Percentiles rank a stretch among this genome's conserved stretches.
These are phyloP conservation scores for Penicillium sp. DNA, from an alignment of 2,329 filamentous ascomycete genomes.

Conservation along the genomic window DNA sequence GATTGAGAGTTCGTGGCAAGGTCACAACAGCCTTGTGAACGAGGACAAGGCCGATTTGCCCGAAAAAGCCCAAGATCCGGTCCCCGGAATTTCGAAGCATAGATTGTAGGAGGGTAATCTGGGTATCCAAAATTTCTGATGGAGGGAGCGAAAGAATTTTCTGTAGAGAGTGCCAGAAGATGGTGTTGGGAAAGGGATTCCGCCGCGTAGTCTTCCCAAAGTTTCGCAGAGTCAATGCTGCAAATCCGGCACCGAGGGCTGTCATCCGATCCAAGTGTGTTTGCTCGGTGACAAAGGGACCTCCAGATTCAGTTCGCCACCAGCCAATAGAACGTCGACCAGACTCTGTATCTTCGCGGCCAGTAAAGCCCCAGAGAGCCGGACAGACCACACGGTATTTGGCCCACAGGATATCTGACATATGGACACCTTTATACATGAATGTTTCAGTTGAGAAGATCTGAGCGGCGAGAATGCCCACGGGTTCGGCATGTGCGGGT, in stretches of 20 bases:
- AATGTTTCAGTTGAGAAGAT: slow-evolving; percentile 71
- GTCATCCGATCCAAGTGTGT: slow-evolving; percentile 80
- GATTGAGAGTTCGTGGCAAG: slow-evolving; percentile 56
- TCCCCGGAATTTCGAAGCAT: slow-evolving; percentile 72
- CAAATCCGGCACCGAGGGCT: slow-evolving; percentile 80
- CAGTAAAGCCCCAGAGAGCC: slow-evolving; percentile 79
- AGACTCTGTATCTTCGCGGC: slow-evolving; percentile 68
- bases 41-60: slow-evolving; percentile 69
- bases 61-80: slow-evolving; percentile 79
- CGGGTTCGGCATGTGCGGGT: slow-evolving; percentile 68
- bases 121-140: slow-evolving; percentile 67
- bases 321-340: slow-evolving; percentile 72
- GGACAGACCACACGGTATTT: slow-evolving; percentile 82
- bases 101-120: slow-evolving; percentile 67
- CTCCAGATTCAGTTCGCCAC: slow-evolving; percentile 57
- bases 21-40: slow-evolving; percentile 71
- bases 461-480: slow-evolving; percentile 73
- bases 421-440: slow-evolving; percentile 63
- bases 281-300: slow-evolving; percentile 65
- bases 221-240: slow-evolving; percentile 77
- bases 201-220: slow-evolving; percentile 67
- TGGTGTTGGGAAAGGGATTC: slow-evolving; percentile 73
- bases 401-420: slow-evolving; percentile 82
- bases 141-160: slow-evolving; percentile 73
- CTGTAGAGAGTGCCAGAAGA: slow-evolving; percentile 81